Evolutionary conservation across 2,329 filamentous ascomycete species (phyloP), one percentile per base, ranked within the genome.

Genomic region (Pseudohalonectria lignicola): DNA sequence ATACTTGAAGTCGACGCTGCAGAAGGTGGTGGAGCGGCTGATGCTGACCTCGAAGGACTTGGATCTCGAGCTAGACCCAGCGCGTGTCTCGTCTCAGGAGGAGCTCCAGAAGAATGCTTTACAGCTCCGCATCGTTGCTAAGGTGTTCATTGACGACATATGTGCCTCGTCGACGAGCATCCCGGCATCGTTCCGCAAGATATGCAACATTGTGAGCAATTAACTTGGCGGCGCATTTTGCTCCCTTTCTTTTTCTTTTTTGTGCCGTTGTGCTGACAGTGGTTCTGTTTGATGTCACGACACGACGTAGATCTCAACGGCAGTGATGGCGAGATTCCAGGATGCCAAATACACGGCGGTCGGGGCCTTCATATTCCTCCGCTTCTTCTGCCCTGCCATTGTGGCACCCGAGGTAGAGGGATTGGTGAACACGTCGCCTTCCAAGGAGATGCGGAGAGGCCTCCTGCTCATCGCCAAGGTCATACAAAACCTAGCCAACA

Each of bases 301-400:
- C n/a, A n/a, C n/a, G n/a, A n/a, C 13, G 13, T 37, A 74, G 63
- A 82, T 82, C 45, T 76, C 74, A 11, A 61, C 69, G 13, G 69
- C 75, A n/a, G 78, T 82, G 2, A 68, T 76, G 49, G 65, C 65
- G 20, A 67, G 73, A 23, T 83, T 82, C 47, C 75, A 73, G 0
- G 78, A 82, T 42, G 77, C 79, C 5, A 83, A 82, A 54, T 83
- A 82, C 50, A 83, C 78, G 0, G 79, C 79, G 4, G 78, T 83
- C 12, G 79, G 79, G 1, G 77, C 79, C 1, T 83, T 83, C 49
- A 75, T 83, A 41, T 83, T 83, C 49, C 64, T 83, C 18, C 71
- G 79, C 8, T 83, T 83, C 60, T 83, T 83, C 51, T 83, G 79
- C 45, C 79, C 79, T 7, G 79, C 79, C 19, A 83, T 83, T 39